Conservation (phyloP, 208 protist species). For the Tetramitus jugosus region DNA sequence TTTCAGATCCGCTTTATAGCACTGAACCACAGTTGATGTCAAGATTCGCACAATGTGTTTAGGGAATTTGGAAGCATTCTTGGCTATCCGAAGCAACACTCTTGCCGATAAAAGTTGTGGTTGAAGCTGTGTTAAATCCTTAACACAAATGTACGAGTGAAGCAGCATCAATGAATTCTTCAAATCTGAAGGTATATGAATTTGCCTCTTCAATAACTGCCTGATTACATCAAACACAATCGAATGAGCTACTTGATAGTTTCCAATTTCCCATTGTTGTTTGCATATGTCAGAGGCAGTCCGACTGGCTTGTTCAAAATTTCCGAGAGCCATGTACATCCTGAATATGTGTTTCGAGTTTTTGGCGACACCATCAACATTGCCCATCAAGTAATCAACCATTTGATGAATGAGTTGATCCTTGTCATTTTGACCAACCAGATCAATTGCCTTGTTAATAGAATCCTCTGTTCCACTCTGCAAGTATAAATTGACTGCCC, state of each 20-base stretch:
- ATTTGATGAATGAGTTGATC: slow-evolving; percentile 81
- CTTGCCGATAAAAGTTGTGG: slow-evolving; percentile 78
- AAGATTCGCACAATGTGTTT: slow-evolving; percentile 84
- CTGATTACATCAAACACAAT: slow-evolving; percentile 83
- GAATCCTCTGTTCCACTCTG: slow-evolving; percentile 58
- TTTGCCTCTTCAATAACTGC: slow-evolving; percentile 67
- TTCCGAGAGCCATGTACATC: slow-evolving; percentile 88
- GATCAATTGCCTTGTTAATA: slow-evolving; percentile 79
- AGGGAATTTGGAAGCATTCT: slow-evolving; percentile 87
- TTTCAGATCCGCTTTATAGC: slow-evolving; percentile 64
- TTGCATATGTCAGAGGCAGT: slow-evolving; percentile 87
- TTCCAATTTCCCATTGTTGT: slow-evolving; percentile 84
- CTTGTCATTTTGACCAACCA: slow-evolving; percentile 79
- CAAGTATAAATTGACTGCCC: slow-evolving; percentile 76
- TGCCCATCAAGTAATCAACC: slow-evolving; percentile 91
- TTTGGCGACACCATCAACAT: slow-evolving; percentile 83
- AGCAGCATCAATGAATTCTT: slow-evolving; percentile 80
- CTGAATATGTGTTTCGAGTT: slow-evolving; percentile 92
- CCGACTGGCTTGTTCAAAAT: slow-evolving; percentile 84
- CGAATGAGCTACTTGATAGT: slow-evolving; percentile 81
- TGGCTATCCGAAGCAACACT: slow-evolving; percentile 86
- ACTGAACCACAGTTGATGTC: slow-evolving; percentile 88
- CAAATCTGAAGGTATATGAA: slow-evolving; percentile 78
- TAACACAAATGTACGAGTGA: slow-evolving; percentile 91
- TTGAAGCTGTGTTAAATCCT: slow-evolving; percentile 75